Percentiles rank a stretch among this genome's conserved stretches.
These are phyloP conservation scores for Mucor velutinosus DNA, from an alignment of 371 early-diverging fungal genomes.

Conservation along the genomic window DNA sequence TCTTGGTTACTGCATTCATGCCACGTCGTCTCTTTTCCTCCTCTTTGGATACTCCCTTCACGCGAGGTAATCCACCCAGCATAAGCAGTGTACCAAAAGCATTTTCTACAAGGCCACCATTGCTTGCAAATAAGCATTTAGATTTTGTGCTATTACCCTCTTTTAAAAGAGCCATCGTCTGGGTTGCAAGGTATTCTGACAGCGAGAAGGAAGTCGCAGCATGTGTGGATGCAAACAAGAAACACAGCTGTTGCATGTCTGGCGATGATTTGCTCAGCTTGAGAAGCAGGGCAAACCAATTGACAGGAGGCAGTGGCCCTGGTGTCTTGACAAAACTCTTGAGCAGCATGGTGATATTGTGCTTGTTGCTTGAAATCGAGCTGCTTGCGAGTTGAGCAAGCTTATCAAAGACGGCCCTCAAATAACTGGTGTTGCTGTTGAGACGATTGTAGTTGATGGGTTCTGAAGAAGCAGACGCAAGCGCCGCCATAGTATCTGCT, in stretches of 20 bases:
- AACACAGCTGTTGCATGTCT: constrained; percentile 21
- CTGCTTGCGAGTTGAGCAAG: constrained; percentile 8
- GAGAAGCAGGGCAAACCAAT: constrained; percentile 55
- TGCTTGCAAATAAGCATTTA: constrained; percentile 21
- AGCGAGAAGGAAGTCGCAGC: constrained; percentile 58
- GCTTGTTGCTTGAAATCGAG: background rate
- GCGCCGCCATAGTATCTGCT: background rate
- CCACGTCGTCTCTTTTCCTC: constrained; percentile 52
- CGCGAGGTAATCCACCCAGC: constrained; percentile 42
- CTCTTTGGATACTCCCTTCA: background rate
- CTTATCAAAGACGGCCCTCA: constrained; percentile 53
- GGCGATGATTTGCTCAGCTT: constrained; percentile 36
- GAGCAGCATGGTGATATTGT: constrained; percentile 16
- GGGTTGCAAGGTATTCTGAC: constrained; percentile 54
- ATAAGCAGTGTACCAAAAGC: constrained; percentile 53
- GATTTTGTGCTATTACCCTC: background rate
- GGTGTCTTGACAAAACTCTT: constrained; percentile 34
- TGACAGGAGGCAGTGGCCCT: constrained; percentile 60
- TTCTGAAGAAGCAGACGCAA: constrained; percentile 30
- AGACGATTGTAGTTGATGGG: constrained; percentile 55
- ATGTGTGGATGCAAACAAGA: constrained; percentile 53
- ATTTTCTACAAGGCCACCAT: constrained; percentile 7
- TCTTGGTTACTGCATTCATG: constrained; percentile 54
- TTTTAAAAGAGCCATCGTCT: constrained; percentile 21
- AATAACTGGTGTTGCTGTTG: constrained; percentile 52